A percentile compares a stretch with the other conserved stretches of the same genome.
phyloP scores from a whole-genome alignment of 805 yeast species.

The Groenewaldozyma tartarivorans region DNA sequence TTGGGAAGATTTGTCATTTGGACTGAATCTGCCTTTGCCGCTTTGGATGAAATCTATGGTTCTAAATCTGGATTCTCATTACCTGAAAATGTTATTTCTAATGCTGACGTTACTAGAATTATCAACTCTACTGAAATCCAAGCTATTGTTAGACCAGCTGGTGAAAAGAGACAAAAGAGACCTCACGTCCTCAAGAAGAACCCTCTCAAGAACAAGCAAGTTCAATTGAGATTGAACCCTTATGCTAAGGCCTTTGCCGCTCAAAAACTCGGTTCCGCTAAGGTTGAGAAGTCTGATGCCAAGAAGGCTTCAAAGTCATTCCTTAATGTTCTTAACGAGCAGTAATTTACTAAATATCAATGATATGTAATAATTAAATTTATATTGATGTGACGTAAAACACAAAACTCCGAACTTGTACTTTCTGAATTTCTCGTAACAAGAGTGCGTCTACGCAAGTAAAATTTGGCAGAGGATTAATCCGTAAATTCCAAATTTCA shows the following conservation, averaged over 20 bases:
- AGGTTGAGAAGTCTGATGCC: slow-evolving; percentile 51
- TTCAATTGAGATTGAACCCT: slow-evolving; percentile 96
- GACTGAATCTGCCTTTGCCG: slow-evolving; percentile 97
- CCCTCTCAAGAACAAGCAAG: slow-evolving; percentile 99
- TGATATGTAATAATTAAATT: slow-evolving; percentile 1
- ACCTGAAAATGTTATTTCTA: slow-evolving; percentile 89
- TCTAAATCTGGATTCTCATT: slow-evolving; percentile 86
- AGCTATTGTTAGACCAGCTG: slow-evolving; percentile 94
- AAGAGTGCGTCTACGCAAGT: too few relatives aligned
- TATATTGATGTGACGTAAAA: too few relatives aligned
- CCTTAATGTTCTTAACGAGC: slow-evolving; percentile 24
- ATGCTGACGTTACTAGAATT: slow-evolving; percentile 93
- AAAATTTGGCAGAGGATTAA: too few relatives aligned
- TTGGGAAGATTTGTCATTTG: slow-evolving; percentile 99
- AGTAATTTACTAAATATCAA: slow-evolving; percentile 18
- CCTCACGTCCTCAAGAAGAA: slow-evolving; percentile 95
- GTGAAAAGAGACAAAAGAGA: slow-evolving; percentile 88
- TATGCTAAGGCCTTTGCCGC: slow-evolving; percentile 96
- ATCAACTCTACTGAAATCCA: slow-evolving; percentile 99
- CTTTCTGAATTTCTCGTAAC: too few relatives aligned
- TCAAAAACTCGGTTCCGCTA: slow-evolving; percentile 79
- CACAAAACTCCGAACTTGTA: too few relatives aligned
- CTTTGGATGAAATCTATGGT: slow-evolving; percentile 96
- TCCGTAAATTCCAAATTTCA: too few relatives aligned
- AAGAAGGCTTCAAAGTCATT: slow-evolving; percentile 25